These are phyloP conservation scores for Crucihimalaya himalaica DNA, from an alignment of 345 rosid genomes.

Conservation along the genomic window DNA sequence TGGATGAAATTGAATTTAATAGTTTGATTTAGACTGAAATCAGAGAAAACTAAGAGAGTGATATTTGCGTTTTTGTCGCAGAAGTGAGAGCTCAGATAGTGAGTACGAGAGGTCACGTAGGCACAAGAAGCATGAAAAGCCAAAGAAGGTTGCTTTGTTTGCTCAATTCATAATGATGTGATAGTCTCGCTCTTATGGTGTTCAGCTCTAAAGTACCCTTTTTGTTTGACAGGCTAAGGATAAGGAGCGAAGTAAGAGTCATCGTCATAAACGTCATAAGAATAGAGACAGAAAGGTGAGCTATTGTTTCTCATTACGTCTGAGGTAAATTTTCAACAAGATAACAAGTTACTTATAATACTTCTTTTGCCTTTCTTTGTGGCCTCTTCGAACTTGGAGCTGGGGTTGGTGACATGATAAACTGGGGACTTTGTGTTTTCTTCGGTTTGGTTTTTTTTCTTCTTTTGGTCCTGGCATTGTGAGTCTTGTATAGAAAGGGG, in stretches of 20 bases:
- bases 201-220: slow-evolving; percentile 5
- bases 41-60: neutral
- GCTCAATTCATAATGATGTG: slow-evolving; percentile 5
- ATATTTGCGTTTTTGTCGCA: slow-evolving; percentile 25
- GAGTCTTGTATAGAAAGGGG: slow-evolving; percentile 80
- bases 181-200: neutral
- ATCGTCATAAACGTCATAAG: slow-evolving; percentile 70
- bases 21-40: neutral
- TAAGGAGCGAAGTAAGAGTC: slow-evolving; percentile 72
- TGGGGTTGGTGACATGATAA: slow-evolving; percentile 77
- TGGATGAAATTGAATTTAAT: neutral
- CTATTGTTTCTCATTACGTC: slow-evolving; percentile 24
- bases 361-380: slow-evolving; percentile 64
- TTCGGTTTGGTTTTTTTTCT: slow-evolving; percentile 41
- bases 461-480: slow-evolving; percentile 64
- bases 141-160: slow-evolving; percentile 64
- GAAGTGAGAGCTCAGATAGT: slow-evolving; percentile 56
- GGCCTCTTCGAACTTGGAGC: slow-evolving; percentile 99
- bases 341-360: slow-evolving; percentile 62
- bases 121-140: slow-evolving; percentile 70
- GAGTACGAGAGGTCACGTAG: slow-evolving; percentile 67
- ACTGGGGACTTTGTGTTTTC: slow-evolving; percentile 54
- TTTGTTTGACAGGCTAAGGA: slow-evolving; percentile 56
- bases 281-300: slow-evolving; percentile 79
- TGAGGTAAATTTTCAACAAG: neutral